Conservation (phyloP, 306 rosid genomes). For the Biancaea sappan region DNA sequence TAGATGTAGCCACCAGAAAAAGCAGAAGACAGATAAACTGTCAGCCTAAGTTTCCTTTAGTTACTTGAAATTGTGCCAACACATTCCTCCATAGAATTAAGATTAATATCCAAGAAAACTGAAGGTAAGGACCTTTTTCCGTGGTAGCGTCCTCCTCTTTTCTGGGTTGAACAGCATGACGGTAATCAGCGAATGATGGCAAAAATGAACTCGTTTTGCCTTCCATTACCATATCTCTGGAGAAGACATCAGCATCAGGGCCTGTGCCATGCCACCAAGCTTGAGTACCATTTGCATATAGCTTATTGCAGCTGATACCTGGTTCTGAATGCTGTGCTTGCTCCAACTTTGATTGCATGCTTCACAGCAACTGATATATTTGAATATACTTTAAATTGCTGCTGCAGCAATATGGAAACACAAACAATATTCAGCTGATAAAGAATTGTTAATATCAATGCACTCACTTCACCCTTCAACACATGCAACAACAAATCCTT, state of each 20-base stretch:
- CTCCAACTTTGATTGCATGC: conserved; percentile 28
- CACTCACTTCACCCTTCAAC: no score
- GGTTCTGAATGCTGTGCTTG: conserved; percentile 1
- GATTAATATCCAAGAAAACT: neutral
- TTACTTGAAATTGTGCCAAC: neutral
- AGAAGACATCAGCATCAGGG: conserved; percentile 23
- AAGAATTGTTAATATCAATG: no score
- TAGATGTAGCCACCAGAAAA: neutral
- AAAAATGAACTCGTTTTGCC: conserved; percentile 22
- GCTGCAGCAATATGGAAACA: neutral
- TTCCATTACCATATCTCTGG: neutral
- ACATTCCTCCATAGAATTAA: neutral
- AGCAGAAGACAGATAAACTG: neutral
- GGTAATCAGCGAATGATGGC: conserved; percentile 5
- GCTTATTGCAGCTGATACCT: neutral
- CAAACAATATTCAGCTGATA: neutral
- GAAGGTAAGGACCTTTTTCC: neutral
- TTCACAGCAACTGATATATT: neutral
- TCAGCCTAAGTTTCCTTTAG: neutral
- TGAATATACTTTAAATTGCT: neutral
- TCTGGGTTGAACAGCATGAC: neutral
- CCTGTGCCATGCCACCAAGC: conserved; percentile 35
- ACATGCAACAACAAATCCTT: neutral
- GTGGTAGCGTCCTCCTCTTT: neutral
- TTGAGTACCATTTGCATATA: neutral